These are phyloP conservation scores for Fusarium denticulatum DNA, from an alignment of 2,329 filamentous ascomycete species.

Conservation along the genomic window DNA sequence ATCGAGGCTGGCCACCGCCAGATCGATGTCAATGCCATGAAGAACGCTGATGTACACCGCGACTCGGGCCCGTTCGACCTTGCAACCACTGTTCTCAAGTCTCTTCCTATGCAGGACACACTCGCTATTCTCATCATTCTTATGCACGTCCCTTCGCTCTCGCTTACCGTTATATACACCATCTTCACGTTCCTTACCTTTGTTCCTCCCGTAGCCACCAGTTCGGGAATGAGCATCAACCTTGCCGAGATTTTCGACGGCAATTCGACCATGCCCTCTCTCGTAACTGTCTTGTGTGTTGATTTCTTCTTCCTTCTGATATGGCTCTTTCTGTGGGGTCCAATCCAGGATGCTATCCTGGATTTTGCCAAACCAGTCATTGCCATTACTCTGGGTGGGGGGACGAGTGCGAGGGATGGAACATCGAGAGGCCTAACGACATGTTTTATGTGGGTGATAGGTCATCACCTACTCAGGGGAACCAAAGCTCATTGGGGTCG, in stretches of 20 bases:
- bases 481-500: conserved; percentile 61
- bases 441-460: conserved; percentile 73
- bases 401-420: conserved; percentile 73
- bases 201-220: conserved; percentile 82
- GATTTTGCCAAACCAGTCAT: conserved; percentile 94
- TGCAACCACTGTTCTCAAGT: conserved; percentile 85
- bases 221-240: conserved; percentile 81
- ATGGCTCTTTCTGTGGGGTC: conserved; percentile 89
- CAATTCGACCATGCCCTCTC: conserved; percentile 83
- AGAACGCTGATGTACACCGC: conserved; percentile 74
- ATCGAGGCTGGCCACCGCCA: conserved; percentile 66
- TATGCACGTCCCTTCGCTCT: conserved; percentile 88
- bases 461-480: conserved; percentile 62
- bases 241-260: conserved; percentile 93
- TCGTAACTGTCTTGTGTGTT: conserved; percentile 85
- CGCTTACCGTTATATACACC: conserved; percentile 88
- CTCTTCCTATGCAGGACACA: conserved; percentile 92
- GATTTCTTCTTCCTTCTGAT: conserved; percentile 84
- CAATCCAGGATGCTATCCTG: conserved; percentile 86
- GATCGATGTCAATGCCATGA: conserved; percentile 76
- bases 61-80: conserved; percentile 79
- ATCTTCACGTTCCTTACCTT: conserved; percentile 94
- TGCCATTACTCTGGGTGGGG: conserved; percentile 87
- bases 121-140: conserved; percentile 96
- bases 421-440: conserved; percentile 77